These are phyloP conservation scores for Geosmithia morbida DNA, from an alignment of 2,329 filamentous ascomycete genomes.

Conservation along the genomic window DNA sequence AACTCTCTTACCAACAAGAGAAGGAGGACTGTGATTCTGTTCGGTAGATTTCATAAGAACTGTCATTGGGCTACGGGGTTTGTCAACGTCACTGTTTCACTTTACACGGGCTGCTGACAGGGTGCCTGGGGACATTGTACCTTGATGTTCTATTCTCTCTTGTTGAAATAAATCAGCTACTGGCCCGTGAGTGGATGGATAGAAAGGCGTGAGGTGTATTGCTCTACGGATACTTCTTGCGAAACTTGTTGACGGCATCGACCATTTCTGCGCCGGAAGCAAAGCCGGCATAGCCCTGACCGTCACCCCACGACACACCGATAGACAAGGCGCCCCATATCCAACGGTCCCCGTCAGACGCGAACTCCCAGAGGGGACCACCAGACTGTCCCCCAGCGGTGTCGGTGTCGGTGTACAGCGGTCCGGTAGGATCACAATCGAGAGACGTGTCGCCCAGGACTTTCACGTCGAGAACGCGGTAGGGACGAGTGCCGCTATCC, in stretches of 20 bases:
- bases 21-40: neutral
- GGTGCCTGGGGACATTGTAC: no score
- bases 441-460: constrained; percentile 1
- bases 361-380: constrained; percentile 4
- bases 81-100: no score
- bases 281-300: constrained; percentile 2
- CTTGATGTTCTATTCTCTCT: no score
- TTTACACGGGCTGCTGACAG: no score
- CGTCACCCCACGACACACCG: constrained; percentile 1
- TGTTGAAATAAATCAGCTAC: no score
- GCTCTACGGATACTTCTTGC: constrained; percentile 1
- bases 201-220: neutral
- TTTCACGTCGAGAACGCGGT: constrained; percentile 3
- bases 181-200: neutral
- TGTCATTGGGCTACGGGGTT: no score
- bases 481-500: constrained; percentile 2
- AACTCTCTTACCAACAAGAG: neutral
- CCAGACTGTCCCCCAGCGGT: constrained; percentile 5
- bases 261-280: constrained; percentile 3
- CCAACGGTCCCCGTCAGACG: constrained; percentile 2
- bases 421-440: constrained; percentile 3
- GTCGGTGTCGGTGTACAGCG: constrained; percentile 4
- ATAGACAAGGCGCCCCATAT: constrained; percentile 4
- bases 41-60: no score
- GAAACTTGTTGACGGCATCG: constrained; percentile 1